phyloP scores from a whole-genome alignment of 345 rosid genomes.

The Lagerstroemia speciosa region DNA sequence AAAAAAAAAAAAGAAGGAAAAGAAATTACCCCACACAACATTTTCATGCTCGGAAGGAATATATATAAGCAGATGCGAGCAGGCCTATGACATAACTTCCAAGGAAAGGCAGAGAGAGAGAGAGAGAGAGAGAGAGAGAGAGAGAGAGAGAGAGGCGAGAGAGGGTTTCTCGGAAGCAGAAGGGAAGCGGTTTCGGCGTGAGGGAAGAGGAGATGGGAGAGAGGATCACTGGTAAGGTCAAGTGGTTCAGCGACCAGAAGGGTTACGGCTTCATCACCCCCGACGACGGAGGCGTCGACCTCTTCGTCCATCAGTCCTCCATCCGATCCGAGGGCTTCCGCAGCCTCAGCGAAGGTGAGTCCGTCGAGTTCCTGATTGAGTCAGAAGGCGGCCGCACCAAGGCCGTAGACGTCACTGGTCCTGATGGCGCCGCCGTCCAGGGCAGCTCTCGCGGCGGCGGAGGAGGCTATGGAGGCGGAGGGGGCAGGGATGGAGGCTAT shows the following conservation, averaged over 20 bases:
- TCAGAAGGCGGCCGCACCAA: constrained; percentile 19
- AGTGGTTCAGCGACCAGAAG: constrained; percentile 66
- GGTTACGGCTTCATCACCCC: constrained; percentile 95
- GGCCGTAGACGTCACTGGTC: constrained; percentile 76
- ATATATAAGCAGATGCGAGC: background rate
- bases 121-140: background rate
- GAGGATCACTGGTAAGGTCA: constrained; percentile 55
- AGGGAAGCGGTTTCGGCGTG: background rate
- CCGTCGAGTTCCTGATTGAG: constrained; percentile 19
- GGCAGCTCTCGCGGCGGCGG: constrained; percentile 44
- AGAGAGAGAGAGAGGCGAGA: background rate
- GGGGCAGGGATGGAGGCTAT: constrained; percentile 19
- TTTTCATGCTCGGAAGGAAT: background rate
- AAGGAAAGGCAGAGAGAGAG: background rate
- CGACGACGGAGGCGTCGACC: constrained; percentile 68
- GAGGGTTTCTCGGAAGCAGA: background rate
- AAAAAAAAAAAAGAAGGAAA: background rate
- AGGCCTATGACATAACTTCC: background rate
- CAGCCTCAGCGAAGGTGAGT: constrained; percentile 40
- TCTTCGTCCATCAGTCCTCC: constrained; percentile 81
- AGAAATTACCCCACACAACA: background rate
- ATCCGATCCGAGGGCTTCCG: constrained; percentile 73
- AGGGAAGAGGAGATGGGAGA: constrained; percentile 19
- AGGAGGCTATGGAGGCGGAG: constrained; percentile 19
- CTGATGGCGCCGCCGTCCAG: constrained; percentile 48